Evolutionary conservation across 805 yeast genomes (phyloP).

Genomic region (Naumovozyma castellii): DNA sequence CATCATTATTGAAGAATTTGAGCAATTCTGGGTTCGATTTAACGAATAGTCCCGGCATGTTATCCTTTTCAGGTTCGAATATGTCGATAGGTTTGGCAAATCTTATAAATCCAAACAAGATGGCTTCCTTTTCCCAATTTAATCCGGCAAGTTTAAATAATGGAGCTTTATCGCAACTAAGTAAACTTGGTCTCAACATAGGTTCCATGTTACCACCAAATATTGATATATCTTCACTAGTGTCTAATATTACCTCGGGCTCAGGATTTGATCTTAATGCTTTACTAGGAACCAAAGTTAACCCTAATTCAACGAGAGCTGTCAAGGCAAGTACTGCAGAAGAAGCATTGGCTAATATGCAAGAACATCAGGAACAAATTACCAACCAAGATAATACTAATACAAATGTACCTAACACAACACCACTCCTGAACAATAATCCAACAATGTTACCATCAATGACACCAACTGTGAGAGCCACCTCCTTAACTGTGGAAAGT

Average conservation of each 20-base stretch:
- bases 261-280: background rate
- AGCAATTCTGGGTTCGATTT: background rate
- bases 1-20: background rate
- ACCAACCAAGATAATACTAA: conserved; percentile 2
- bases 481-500: background rate
- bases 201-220: background rate
- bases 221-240: background rate
- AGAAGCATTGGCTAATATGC: conserved; percentile 27
- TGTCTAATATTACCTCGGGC: background rate
- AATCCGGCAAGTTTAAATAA: background rate
- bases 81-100: background rate
- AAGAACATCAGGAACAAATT: conserved; percentile 21
- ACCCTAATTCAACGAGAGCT: conserved; percentile 7
- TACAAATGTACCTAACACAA: background rate
- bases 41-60: background rate
- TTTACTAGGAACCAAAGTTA: background rate
- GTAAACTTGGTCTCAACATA: background rate
- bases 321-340: conserved; percentile 21
- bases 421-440: background rate
- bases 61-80: too few relatives aligned
- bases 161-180: background rate
- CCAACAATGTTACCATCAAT: conserved; percentile 1
- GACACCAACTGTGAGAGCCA: conserved; percentile 3
- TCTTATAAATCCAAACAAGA: background rate
- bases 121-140: background rate